Base-by-base conservation (phyloP, 805 yeast genomes). In the Tetrapisispora namnaoensis region DNA sequence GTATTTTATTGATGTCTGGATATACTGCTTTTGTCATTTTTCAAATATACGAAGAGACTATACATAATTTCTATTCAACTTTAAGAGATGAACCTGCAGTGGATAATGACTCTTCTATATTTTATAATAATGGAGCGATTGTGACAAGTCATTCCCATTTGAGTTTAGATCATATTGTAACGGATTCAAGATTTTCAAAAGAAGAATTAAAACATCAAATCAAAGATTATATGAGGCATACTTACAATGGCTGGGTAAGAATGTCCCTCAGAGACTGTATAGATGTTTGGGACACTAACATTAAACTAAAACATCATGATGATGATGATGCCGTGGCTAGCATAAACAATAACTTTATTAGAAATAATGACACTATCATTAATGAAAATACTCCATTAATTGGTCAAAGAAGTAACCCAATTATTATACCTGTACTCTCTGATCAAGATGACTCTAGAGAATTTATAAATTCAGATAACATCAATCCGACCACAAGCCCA, bases 1-100 rank as follows among this genome's bases (percentile, higher is more conserved):
- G 95, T 49, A 45, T 76, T 0, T 51, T 73, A 9, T 75, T 90
- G 76, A 68, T 84, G 9, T 49, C 62, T 0, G 59, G 18, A 8
- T 46, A 46, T 37, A 4, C 14, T 18, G 2, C 16, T 7, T 46
- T 34, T 21, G 38, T 46, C 6, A 16, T 36, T 9, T 46, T 36
- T 13, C 49, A 46, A 37, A 13, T 46, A 14, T 24, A 41, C 11
- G 49, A 41, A 22, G 37, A 45, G n/a, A 21, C 27, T 14, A 36
- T 42, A 13, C 44, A 42, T 18, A 30, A 42, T 13, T 42, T 42
- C 28, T 42, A 42, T 32, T 30, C 11, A 4, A 42, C n/a, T 4
- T 42, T 42, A n/a, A 32, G 37, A 18, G 37, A 28, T 13, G 37
- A 6, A 8, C 14, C 10, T 5, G 9, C 27, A 4, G 4, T 30